Evolutionary conservation across 257 asterid species (phyloP), one percentile per base, ranked within the genome.

Genomic region (Gardenia jasminoides): DNA sequence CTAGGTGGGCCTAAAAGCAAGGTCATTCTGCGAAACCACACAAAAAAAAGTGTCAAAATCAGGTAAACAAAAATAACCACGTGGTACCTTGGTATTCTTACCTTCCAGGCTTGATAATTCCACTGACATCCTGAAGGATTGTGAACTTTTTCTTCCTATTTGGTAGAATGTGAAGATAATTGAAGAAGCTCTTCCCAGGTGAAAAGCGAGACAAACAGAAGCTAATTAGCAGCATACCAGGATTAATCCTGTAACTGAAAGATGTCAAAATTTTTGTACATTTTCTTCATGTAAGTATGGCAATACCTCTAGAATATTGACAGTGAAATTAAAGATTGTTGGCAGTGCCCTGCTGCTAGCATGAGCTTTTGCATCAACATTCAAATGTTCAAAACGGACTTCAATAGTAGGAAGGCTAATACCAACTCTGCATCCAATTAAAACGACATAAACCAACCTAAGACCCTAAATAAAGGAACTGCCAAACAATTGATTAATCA

Each of bases 1-100:
- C 94, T 80, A 39, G 97, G 96, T 46, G 96, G 97, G 2, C 96
- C 96, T 79, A 92, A 85, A 67, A 92, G 88, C 81, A 92, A 83
- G 26, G 94, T 89, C 96, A 90, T 85, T 9, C 96, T 92, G 85
- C 88, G 64, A 46, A 78, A 48, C 76, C 64, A 68, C 47, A 74
- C 43, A 26, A 22, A 30, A 19, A 3, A 50, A 11, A 54, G 72
- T 47, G 72, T 26, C 26, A 36, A 36, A 73, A 79, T 54, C 47
- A 13, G 56, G 24, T 28, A 52, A 76, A 47, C 39, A 3, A 33
- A n/a, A 69, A 13, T 31, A 28, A 64, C 43, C 3, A 0, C 4
- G 7, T 70, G 3, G 0, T 17, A 7, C 22, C 3, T 50, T 66
- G 6, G 46, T 30, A 52, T 62, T 43, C 44, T 65, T 76, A 92